Conservation (phyloP, 1,284 basidiomycete species). For the Testicularia cyperi region DNA sequence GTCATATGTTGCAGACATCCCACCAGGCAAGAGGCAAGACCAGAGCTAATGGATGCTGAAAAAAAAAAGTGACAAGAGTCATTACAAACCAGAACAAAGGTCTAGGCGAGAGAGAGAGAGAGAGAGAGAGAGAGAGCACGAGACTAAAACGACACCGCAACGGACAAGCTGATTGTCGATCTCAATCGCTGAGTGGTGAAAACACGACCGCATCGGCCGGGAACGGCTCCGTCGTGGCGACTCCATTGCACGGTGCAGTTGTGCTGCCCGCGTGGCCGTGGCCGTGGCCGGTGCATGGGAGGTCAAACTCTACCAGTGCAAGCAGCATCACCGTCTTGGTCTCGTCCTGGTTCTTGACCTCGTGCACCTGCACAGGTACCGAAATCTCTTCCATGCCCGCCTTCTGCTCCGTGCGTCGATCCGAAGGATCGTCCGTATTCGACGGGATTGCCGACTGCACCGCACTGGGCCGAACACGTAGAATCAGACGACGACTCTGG, state of each 20-base stretch:
- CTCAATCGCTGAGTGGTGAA: neutral
- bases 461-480: conserved; percentile 45
- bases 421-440: conserved; percentile 19
- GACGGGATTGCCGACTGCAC: conserved; percentile 26
- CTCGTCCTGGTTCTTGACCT: conserved; percentile 59
- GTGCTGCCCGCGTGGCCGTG: neutral
- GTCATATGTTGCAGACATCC: no score
- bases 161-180: no score
- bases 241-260: neutral
- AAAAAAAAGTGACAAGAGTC: no score
- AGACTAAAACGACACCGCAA: no score
- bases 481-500: conserved; percentile 46
- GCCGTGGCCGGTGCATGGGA: neutral
- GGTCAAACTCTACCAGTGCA: conserved; percentile 33
- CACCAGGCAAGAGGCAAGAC: no score
- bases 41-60: no score
- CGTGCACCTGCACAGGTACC: conserved; percentile 50
- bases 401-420: conserved; percentile 19
- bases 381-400: conserved; percentile 38
- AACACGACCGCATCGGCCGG: conserved; percentile 28
- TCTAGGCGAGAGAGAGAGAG: no score
- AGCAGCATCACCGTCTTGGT: conserved; percentile 42
- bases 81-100: no score
- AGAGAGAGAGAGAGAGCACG: no score
- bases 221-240: conserved; percentile 2